Evolutionary conservation across 1,139 yeast genomes (phyloP).

Genomic region (Eremothecium gossypii): DNA sequence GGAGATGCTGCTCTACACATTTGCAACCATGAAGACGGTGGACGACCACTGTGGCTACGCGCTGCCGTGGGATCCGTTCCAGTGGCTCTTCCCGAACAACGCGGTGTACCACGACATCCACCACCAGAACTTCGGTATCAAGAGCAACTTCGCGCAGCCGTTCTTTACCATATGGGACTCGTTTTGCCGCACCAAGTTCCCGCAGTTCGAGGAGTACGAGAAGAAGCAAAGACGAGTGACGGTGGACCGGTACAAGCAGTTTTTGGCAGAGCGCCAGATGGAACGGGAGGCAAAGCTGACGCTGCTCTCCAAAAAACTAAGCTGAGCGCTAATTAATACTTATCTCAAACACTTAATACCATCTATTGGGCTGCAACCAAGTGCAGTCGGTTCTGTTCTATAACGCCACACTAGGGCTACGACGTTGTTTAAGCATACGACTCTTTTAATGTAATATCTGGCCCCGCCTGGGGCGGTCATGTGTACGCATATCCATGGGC

Average conservation of each 20-base stretch:
- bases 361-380: too few species aligned
- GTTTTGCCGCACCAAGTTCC: conserved; percentile 60
- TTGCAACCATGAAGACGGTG: conserved; percentile 90
- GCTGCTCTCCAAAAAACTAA: conserved; percentile 9
- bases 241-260: conserved; percentile 51
- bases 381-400: too few species aligned
- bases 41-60: conserved; percentile 98
- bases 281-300: conserved; percentile 20
- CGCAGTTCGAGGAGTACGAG: conserved; percentile 53
- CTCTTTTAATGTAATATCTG: too few species aligned
- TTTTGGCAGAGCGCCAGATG: conserved; percentile 39
- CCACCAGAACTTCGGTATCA: conserved; percentile 93
- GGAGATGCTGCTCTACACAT: conserved; percentile 60
- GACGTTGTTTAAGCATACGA: too few species aligned
- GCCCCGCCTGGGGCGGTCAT: too few species aligned
- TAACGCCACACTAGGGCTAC: too few species aligned
- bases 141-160: conserved; percentile 92
- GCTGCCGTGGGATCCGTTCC: conserved; percentile 85
- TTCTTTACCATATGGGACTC: conserved; percentile 92
- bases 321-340: background rate
- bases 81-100: conserved; percentile 82
- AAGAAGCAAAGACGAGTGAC: conserved; percentile 50
- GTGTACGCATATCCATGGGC: too few species aligned
- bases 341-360: too few species aligned
- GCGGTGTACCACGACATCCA: conserved; percentile 95